phyloP scores from a whole-genome alignment of 2,329 filamentous ascomycete species.

The Myriosclerotinia duriaeana region DNA sequence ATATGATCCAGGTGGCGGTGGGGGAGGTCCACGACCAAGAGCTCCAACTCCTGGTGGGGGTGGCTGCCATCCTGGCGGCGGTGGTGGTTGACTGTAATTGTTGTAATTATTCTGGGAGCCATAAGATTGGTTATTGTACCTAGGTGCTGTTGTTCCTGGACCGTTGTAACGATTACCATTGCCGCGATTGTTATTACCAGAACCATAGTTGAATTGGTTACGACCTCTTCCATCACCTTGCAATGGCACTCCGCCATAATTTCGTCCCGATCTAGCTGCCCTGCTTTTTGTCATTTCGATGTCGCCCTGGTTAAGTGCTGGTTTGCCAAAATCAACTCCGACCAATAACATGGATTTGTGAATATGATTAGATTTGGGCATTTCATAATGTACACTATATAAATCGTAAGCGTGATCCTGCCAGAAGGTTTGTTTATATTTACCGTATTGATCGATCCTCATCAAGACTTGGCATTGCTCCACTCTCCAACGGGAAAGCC shows the following conservation, averaged over 20 bases:
- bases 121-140: conserved; percentile 23
- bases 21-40: conserved; percentile 49
- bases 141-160: conserved; percentile 19
- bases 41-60: conserved; percentile 48
- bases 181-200: conserved; percentile 32
- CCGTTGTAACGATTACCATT: conserved; percentile 20
- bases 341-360: conserved; percentile 95
- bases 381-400: conserved; percentile 76
- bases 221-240: conserved; percentile 49
- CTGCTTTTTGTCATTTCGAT: conserved; percentile 70
- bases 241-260: conserved; percentile 67
- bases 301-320: conserved; percentile 73
- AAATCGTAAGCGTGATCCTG: conserved; percentile 32
- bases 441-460: conserved; percentile 85
- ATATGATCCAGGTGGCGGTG: conserved; percentile 45
- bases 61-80: conserved; percentile 44
- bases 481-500: conserved; percentile 71
- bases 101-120: conserved; percentile 29
- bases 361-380: conserved; percentile 67
- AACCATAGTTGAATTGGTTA: conserved; percentile 55
- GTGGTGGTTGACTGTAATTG: conserved; percentile 33
- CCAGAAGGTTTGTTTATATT: conserved; percentile 37
- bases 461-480: conserved; percentile 73
- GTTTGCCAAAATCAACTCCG: conserved; percentile 70
- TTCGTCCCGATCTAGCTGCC: conserved; percentile 64